phyloP scores from a whole-genome alignment of 1,284 basidiomycete genomes.

The Puccinia polysora region DNA sequence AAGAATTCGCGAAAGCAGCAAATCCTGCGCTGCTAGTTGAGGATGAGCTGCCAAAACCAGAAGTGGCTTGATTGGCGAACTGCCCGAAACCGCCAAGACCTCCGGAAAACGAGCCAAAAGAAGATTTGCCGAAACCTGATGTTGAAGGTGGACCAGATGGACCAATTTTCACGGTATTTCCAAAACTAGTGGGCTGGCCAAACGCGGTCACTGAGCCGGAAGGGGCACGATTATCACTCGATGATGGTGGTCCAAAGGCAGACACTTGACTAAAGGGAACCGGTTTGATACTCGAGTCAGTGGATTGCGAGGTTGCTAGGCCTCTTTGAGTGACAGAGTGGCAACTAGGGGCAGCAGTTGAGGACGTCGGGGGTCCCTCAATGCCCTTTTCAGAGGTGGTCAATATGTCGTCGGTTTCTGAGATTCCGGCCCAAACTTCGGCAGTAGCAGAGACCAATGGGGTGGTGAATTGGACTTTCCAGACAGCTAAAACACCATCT shows the following conservation, averaged over 20 bases:
- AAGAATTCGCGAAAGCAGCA: conserved; percentile 22
- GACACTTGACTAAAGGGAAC: not conserved
- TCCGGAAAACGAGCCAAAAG: not conserved
- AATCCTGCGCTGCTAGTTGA: conserved; percentile 7
- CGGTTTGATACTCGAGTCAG: not conserved
- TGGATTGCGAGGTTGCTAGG: not conserved
- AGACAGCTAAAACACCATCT: conserved; percentile 36
- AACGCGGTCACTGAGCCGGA: conserved; percentile 3
- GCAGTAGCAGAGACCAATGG: not conserved
- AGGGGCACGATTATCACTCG: not conserved
- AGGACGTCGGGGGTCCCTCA: not conserved
- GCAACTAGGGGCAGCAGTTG: conserved; percentile 5
- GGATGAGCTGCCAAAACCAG: not conserved
- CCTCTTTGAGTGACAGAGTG: not conserved
- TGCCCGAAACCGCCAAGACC: not conserved
- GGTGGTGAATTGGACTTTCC: conserved; percentile 2
- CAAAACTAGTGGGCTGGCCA: conserved; percentile 2
- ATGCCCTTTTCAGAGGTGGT: conserved; percentile 1
- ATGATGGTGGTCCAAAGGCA: conserved; percentile 14
- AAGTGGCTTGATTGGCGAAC: not conserved
- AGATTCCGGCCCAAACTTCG: conserved; percentile 13
- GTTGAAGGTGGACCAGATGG: too few relatives aligned
- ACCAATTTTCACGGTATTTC: too few relatives aligned
- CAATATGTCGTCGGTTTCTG: conserved; percentile 3
- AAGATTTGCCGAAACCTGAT: not conserved